Percentiles rank a stretch among this genome's conserved stretches.
Conservation (phyloP, 179 eudicot species). For the Actinidia arguta region DNA sequence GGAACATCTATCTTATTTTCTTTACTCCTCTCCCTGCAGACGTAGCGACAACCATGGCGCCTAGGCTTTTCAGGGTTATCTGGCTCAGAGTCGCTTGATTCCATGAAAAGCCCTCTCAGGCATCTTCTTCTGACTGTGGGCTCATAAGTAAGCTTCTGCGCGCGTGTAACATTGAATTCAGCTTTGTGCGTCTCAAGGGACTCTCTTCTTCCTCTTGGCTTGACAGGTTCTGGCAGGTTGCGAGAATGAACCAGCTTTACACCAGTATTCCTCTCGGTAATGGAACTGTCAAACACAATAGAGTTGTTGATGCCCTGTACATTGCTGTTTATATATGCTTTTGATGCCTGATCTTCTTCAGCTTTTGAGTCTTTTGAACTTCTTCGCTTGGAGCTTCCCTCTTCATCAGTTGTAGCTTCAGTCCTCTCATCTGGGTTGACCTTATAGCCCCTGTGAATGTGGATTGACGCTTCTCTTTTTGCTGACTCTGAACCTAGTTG, state of each 20-base stretch:
- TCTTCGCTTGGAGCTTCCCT: conserved; percentile 39
- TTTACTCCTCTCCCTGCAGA: conserved; percentile 41
- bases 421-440: conserved; percentile 46
- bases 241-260: conserved; percentile 45
- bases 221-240: conserved; percentile 30
- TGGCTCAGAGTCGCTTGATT: conserved; percentile 68
- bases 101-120: conserved; percentile 66
- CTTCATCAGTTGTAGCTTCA: conserved; percentile 49
- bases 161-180: conserved; percentile 41
- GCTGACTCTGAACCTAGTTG: conserved; percentile 48
- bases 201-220: conserved; percentile 26
- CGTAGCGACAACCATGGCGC: conserved; percentile 66
- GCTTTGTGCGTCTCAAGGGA: conserved; percentile 41
- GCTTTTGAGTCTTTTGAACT: conserved; percentile 29
- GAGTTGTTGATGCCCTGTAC: conserved; percentile 84
- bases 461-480: conserved; percentile 45
- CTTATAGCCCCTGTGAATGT: conserved; percentile 68
- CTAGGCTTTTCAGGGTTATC: conserved; percentile 60
- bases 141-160: conserved; percentile 57
- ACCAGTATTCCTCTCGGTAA: conserved; percentile 67
- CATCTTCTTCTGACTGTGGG: conserved; percentile 75
- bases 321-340: conserved; percentile 68
- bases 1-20: conserved; percentile 30
- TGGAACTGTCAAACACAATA: conserved; percentile 56
- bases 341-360: conserved; percentile 37